Evolutionary conservation across 2,329 filamentous ascomycete genomes (phyloP), one percentile per base, ranked within the genome.

Genomic region (Colletotrichum cordylinicola): DNA sequence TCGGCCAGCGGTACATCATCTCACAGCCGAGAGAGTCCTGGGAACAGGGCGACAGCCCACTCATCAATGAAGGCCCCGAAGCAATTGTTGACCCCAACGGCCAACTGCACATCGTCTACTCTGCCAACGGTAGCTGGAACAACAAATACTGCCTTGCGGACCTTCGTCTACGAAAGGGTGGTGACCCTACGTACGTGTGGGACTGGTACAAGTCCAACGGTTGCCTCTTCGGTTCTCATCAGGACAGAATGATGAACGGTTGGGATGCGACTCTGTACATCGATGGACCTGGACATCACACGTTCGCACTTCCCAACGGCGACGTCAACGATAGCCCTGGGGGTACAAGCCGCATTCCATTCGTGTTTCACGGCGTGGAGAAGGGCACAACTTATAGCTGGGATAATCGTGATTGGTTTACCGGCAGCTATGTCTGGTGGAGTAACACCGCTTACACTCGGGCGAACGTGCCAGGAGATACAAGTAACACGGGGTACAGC

Each of bases 191-290:
- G 0, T 77, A 80, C 62, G 78, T 79, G 2, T 80, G 79, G 80
- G 79, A 81, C 64, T 81, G 79, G 79, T 79, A 80, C 64, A 81
- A 81, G 78, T 80, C 79, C 4, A 80, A 80, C 39, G 80, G 80
- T 35, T 81, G 80, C 55, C 76, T 81, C 1, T 79, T 81, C 60
- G 80, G 80, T 18, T 80, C 79, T 4, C 58, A 78, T 33, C 78
- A 79, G 68, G 72, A 72, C 37, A 67, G 70, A 29, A 81, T 81
- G 79, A 80, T 80, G 80, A 8, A 31, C 5, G 80, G 80, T 3
- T 81, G 80, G 80, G 79, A 80, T 52, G 72, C 76, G 12, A 81
- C 80, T 1, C 52, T 78, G 1, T 65, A 71, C 35, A 74, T 80
- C 43, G 75, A 80, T 56, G 80, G 80, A 27, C 79, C 80, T 12